Evolutionary conservation across 345 rosid species (phyloP).

Genomic region (Dimocarpus longan): DNA sequence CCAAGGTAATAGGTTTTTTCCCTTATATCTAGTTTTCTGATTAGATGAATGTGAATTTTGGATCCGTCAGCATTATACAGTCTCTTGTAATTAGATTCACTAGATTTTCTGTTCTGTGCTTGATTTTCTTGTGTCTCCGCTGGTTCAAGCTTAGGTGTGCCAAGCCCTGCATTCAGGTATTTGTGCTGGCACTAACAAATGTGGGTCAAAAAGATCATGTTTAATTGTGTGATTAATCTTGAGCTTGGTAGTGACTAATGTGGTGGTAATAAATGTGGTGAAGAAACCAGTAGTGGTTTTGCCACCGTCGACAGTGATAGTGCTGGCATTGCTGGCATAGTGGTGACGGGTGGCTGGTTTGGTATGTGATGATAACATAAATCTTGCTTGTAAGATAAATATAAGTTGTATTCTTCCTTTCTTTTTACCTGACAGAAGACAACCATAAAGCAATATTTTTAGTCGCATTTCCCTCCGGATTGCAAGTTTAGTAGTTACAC

Average conservation of each 20-base stretch:
- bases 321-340: background rate
- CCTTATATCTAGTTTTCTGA: background rate
- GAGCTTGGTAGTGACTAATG: background rate
- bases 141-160: background rate
- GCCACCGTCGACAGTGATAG: background rate
- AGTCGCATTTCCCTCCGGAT: background rate
- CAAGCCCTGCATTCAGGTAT: background rate
- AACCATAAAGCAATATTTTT: background rate
- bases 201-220: too few species aligned
- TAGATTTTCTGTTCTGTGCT: background rate
- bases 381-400: background rate
- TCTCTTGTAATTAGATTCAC: background rate
- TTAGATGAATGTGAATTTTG: background rate
- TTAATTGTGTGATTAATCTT: background rate
- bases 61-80: background rate
- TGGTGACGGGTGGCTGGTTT: background rate
- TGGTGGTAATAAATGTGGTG: background rate
- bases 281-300: background rate
- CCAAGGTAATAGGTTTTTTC: conserved; percentile 54
- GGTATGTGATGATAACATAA: background rate
- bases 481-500: background rate
- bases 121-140: background rate
- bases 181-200: background rate
- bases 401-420: background rate
- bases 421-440: background rate